phyloP scores from a whole-genome alignment of 2,329 filamentous ascomycete species.

The Xylariaceae sp. region DNA sequence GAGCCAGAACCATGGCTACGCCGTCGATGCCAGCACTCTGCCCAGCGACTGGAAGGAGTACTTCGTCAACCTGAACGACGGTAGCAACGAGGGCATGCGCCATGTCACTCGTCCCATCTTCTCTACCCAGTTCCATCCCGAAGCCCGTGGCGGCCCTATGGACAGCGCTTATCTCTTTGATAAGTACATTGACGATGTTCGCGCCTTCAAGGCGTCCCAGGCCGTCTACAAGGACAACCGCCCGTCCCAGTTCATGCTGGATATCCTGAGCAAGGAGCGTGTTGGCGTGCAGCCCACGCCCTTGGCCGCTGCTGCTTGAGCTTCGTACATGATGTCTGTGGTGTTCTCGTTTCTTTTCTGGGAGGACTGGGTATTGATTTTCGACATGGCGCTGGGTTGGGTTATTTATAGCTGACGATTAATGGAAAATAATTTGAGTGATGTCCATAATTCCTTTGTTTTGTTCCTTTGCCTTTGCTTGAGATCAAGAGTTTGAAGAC shows the following conservation, averaged over 20 bases:
- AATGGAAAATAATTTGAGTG: too few relatives aligned
- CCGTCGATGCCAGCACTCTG: slow-evolving; percentile 79
- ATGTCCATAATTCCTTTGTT: too few relatives aligned
- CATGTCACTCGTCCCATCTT: slow-evolving; percentile 96
- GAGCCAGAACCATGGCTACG: slow-evolving; percentile 97
- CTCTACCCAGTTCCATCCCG: slow-evolving; percentile 97
- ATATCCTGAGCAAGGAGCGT: slow-evolving; percentile 88
- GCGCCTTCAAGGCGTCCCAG: slow-evolving; percentile 82
- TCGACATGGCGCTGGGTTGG: too few relatives aligned
- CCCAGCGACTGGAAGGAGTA: slow-evolving; percentile 91
- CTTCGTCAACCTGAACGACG: slow-evolving; percentile 97
- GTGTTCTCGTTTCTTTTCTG: slow-evolving; percentile 1
- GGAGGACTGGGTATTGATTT: background rate
- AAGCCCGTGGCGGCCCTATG: slow-evolving; percentile 94
- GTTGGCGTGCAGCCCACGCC: slow-evolving; percentile 75
- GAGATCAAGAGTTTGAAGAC: too few relatives aligned
- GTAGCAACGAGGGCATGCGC: slow-evolving; percentile 93
- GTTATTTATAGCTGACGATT: too few relatives aligned
- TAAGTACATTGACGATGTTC: slow-evolving; percentile 86
- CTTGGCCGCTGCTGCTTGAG: slow-evolving; percentile 45
- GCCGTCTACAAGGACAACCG: slow-evolving; percentile 77
- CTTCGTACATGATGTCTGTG: too few relatives aligned
- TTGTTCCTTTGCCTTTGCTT: too few relatives aligned
- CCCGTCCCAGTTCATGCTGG: slow-evolving; percentile 80
- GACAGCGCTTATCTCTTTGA: slow-evolving; percentile 96